Base-by-base conservation (phyloP, 768 basidiomycete genomes). In the Boletus pseudopeckii region DNA sequence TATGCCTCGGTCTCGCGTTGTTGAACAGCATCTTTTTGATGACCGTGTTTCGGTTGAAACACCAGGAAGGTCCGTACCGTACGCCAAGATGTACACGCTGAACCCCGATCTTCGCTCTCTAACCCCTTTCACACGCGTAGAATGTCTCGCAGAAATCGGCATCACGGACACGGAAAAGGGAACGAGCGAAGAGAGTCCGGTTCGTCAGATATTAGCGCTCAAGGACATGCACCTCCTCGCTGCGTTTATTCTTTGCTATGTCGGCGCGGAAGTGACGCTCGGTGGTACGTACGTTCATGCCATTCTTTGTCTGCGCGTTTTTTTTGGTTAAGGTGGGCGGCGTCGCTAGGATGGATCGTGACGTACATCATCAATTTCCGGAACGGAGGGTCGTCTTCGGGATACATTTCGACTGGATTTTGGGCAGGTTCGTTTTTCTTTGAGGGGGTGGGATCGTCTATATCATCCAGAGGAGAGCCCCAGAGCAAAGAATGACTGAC, bases 351-450 rank as follows among this genome's bases (percentile, higher is more conserved):
- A 13, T 54, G 53, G 47, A 54, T 49, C 8, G 53, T 49, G 28
- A 37, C 45, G 18, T 53, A 53, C 26, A n/a, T 48, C 34, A 37
- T 54, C 22, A 17, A 34, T n/a, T 2, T 37, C 10, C 46, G 53
- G 14, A 18, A 43, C n/a, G 46, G 41, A 1, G 20, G 41, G 1
- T 22, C 45, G 17, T 54, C 72, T 2, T 74, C 75, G 41, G 76
- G 78, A 9, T 65, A 64, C 45, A 75, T 84, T 34, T 79, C 81
- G 1, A 73, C 79, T 4, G 80, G 80, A 3, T 77, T 78, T 54
- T 78, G 74, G 53, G 79, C 76, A 52, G 83, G 82, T 78, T 63
- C 26, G 64, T 44, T 24, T 36, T 18, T 28, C 48, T 18, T 42
- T 36, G 6, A 5, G 15, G 34, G 33, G 14, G 30, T 30, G 6